Evolutionary conservation across 1,284 basidiomycete genomes (phyloP), one percentile per base, ranked within the genome.

Genomic region (Somion occarium): DNA sequence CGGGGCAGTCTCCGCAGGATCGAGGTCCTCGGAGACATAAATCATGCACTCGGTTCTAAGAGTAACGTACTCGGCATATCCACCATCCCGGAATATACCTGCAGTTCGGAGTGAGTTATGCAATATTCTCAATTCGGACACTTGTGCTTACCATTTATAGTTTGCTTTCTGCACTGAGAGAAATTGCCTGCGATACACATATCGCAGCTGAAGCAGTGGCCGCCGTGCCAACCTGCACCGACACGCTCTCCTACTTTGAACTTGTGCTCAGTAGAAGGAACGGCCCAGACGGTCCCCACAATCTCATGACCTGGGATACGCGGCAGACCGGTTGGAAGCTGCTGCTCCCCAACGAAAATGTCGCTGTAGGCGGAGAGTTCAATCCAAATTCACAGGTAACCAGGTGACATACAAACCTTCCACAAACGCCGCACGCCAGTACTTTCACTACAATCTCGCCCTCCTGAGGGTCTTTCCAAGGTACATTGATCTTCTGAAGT

Each of bases 1-100:
- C 15, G 73, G 72, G 4, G 69, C 72, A 20, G 65, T 62, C 51
- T 72, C 62, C n/a, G 64, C 67, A 1, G 69, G 65, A 23, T 69
- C 65, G 15, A 67, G 58, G 37, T 62, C 67, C 30, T 53, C 57
- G 4, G 68, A 71, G 38, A 69, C 57, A 44, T 46, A 53, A 20
- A 55, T 61, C 27, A 71, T 53, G 0, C 70, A 69, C 34, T 73
- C 67, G 15, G 64, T 57, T 7, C 65, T 54, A n/a, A 69, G 59
- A 3, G 64, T 63, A 54, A 38, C 64, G 54, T 71, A 70, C 56
- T 71, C 65, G 30, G 66, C 60, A 44, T 60, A 61, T 22, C 61
- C 66, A 44, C 73, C 73, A 41, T 69, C 69, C 18, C 53, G 57
- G 1, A 58, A 45, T 48, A 73, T 50, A 38, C 70, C 71, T 60